phyloP scores from a whole-genome alignment of 148 eudicot genomes.

The Rhododendron mucronatum region DNA sequence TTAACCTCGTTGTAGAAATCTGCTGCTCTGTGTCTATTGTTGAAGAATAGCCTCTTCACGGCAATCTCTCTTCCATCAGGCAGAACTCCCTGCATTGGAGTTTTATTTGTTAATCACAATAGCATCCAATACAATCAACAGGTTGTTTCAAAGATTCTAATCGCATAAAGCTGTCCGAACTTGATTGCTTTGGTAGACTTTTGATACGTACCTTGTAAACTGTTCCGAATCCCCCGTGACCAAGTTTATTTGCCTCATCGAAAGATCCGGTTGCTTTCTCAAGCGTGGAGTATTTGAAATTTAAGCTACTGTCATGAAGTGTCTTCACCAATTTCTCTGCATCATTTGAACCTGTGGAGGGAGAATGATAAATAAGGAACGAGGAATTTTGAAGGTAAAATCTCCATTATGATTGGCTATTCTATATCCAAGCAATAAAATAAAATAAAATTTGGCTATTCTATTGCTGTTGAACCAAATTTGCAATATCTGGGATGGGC shows the following conservation, averaged over 20 bases:
- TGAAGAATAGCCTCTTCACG: slow-evolving; percentile 62
- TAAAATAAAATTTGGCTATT: not conserved
- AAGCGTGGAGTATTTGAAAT: slow-evolving; percentile 65
- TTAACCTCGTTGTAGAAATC: slow-evolving; percentile 68
- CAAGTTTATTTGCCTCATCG: slow-evolving; percentile 53
- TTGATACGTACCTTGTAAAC: slow-evolving; percentile 45
- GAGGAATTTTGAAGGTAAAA: not conserved
- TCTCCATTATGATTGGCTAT: not conserved
- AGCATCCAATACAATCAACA: not conserved
- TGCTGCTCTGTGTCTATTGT: slow-evolving; percentile 55
- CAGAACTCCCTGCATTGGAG: slow-evolving; percentile 37
- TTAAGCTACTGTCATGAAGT: slow-evolving; percentile 51
- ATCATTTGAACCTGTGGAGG: slow-evolving; percentile 40
- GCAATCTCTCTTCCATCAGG: slow-evolving; percentile 69
- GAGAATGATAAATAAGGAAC: not conserved
- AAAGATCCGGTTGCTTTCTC: slow-evolving; percentile 59
- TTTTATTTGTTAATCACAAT: not conserved
- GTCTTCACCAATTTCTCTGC: slow-evolving; percentile 47
- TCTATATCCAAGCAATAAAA: not conserved
- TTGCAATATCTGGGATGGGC: not conserved
- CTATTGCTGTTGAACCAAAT: not conserved
- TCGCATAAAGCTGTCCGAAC: not conserved
- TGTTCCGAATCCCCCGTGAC: slow-evolving; percentile 72
- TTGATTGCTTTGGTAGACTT: not conserved
- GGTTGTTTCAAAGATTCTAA: not conserved